Evolutionary conservation across 805 yeast genomes (phyloP), one percentile per base, ranked within the genome.

Genomic region (Nakazawaea laoshanensis): DNA sequence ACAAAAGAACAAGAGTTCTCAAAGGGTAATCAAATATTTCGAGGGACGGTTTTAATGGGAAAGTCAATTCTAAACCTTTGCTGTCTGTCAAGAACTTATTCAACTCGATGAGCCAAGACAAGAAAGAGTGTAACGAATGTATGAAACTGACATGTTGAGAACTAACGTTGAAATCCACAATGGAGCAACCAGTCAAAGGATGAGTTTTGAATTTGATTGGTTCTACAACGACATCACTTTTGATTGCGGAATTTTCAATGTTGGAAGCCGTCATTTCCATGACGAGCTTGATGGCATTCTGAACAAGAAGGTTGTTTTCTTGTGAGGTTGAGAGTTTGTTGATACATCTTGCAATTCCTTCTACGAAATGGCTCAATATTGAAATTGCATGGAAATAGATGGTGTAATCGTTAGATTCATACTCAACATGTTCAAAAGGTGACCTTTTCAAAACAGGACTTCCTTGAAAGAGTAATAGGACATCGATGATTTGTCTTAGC

Each of bases 381-480:
- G 83, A 77, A 38, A 77, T 53, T 2, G 80, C 74, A 40, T 79
- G 80, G 50, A 80, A 80, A 46, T 67, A 79, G 2, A 75, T 69
- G 1, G 79, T 70, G 64, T 88, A 92, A 32, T 84, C 89, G 20
- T 83, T 84, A 28, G 77, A 77, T 49, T 89, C 98, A 50, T 82
- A 92, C 49, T 88, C 96, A 7, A 89, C 87, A 52, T 89, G 98
- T 38, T 74, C 78, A 5, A 69, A 63, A 4, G 75, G 73, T 47
- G 86, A 95, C 38, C 97, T 65, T 40, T 65, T 70, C 45, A 85
- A 58, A 0, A 82, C 77, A 1, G 92, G 83, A 29, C 75, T 66
- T 3, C 95, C 88, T 52, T 86, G 92, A 45, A 86, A 82, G 20
- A 85, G 55, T 2, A 72, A 57, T 19, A 83, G 45, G 7, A 85